These are phyloP conservation scores for Mucor piriformis DNA, from an alignment of 371 early-diverging fungal genomes.

Conservation along the genomic window DNA sequence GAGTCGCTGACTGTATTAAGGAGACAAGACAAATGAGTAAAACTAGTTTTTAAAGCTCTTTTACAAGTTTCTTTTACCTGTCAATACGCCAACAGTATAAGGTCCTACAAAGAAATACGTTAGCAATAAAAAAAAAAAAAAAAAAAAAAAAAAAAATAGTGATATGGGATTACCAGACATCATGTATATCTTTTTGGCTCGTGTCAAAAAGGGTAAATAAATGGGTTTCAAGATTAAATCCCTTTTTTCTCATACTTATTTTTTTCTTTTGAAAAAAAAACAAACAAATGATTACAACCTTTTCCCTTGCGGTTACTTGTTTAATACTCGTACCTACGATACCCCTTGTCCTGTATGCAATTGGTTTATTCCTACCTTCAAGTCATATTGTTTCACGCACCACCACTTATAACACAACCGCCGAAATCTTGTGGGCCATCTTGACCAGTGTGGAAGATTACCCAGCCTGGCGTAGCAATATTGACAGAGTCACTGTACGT, in stretches of 20 bases:
- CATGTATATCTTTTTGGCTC: not conserved
- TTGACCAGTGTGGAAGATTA: constrained; percentile 40
- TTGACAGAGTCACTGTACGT: constrained; percentile 27
- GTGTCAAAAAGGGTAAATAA: not conserved
- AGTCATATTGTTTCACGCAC: constrained; percentile 24
- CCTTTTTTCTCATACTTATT: constrained; percentile 4
- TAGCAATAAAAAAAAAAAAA: too few species aligned
- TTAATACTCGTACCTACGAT: constrained; percentile 22
- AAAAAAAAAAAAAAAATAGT: not conserved
- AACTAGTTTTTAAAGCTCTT: not conserved
- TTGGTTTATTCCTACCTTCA: constrained; percentile 25
- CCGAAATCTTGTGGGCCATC: constrained; percentile 40
- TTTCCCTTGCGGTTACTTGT: constrained; percentile 2
- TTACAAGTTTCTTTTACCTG: constrained; percentile 5
- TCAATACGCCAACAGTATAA: constrained; percentile 16
- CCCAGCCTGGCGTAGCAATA: constrained; percentile 42
- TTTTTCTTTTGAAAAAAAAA: not conserved
- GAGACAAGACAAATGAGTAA: not conserved
- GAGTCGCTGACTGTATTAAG: constrained; percentile 61
- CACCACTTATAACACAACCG: constrained; percentile 22
- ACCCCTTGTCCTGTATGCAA: constrained; percentile 27
- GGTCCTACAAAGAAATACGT: not conserved
- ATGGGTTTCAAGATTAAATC: not conserved
- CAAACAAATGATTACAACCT: not conserved
- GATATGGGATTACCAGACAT: not conserved